Evolutionary conservation across 1,139 yeast species (phyloP).

Genomic region (Kurtzmaniella natalensis): DNA sequence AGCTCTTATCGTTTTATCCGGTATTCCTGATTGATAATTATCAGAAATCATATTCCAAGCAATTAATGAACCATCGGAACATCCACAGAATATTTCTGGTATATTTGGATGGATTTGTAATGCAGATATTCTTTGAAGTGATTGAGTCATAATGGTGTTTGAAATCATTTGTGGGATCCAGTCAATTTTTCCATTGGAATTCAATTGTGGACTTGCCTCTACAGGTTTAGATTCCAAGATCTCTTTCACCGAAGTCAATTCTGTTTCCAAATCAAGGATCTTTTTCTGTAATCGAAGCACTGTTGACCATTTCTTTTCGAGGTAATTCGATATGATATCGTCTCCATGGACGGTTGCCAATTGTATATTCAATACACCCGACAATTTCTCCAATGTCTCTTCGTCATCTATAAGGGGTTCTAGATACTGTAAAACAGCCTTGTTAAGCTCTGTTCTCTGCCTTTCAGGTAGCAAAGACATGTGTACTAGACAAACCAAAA

Average conservation of each 20-base stretch:
- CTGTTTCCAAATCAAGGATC: slow-evolving; percentile 56
- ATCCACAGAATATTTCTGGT: slow-evolving; percentile 63
- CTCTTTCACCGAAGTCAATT: slow-evolving; percentile 35
- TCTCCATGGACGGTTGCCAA: slow-evolving; percentile 10
- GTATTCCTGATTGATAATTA: slow-evolving; percentile 46
- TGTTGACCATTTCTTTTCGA: slow-evolving; percentile 88
- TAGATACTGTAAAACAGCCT: slow-evolving; percentile 53
- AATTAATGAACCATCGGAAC: slow-evolving; percentile 69
- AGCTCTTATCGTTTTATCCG: slow-evolving; percentile 65
- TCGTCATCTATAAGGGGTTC: slow-evolving; percentile 24
- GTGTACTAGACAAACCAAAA: neutral
- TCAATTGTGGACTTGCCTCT: neutral
- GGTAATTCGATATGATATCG: slow-evolving; percentile 41
- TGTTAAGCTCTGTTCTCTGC: slow-evolving; percentile 52
- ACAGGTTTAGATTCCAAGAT: slow-evolving; percentile 34
- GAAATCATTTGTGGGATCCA: slow-evolving; percentile 71
- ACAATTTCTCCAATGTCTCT: slow-evolving; percentile 11
- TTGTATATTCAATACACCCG: slow-evolving; percentile 14
- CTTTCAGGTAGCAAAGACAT: slow-evolving; percentile 38
- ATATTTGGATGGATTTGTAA: slow-evolving; percentile 70
- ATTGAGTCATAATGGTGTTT: slow-evolving; percentile 50
- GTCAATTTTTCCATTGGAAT: slow-evolving; percentile 33
- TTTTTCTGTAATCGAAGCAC: slow-evolving; percentile 75
- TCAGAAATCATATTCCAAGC: slow-evolving; percentile 67
- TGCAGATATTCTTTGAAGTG: slow-evolving; percentile 54